A percentile compares a stretch with the other conserved stretches of the same genome.
phyloP scores from a whole-genome alignment of 192 early-diverging fungal species.

The Phlyctochytrium planicorne region DNA sequence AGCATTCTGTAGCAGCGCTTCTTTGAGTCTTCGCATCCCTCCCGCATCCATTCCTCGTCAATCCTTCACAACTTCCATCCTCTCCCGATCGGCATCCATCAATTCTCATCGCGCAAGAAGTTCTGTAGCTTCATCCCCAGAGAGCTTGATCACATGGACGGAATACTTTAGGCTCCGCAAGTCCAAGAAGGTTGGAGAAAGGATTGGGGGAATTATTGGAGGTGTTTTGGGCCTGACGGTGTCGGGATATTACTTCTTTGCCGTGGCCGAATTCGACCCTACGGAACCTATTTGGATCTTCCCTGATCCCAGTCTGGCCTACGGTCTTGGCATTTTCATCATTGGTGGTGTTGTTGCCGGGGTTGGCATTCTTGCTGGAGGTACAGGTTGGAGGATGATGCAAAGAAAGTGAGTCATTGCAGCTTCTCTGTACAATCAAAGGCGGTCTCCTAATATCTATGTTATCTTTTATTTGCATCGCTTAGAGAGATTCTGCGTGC shows the following conservation, averaged over 20 bases:
- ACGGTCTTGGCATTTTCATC: slow-evolving; percentile 34
- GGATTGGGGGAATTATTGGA: slow-evolving; percentile 21
- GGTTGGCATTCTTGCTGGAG: slow-evolving; percentile 30
- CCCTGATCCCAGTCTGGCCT: slow-evolving; percentile 36
- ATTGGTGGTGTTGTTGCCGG: slow-evolving; percentile 21
- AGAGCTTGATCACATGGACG: slow-evolving; percentile 48
- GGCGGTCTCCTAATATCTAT: not conserved
- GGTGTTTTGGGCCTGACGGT: slow-evolving; percentile 26
- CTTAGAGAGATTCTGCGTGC: slow-evolving; percentile 6
- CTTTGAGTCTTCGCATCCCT: not conserved
- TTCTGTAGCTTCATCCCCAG: no score
- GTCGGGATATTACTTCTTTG: slow-evolving; percentile 42
- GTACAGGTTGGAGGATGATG: slow-evolving; percentile 33
- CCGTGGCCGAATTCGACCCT: slow-evolving; percentile 50
- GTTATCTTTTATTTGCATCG: not conserved
- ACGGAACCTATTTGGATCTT: slow-evolving; percentile 39
- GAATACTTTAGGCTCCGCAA: slow-evolving; percentile 41
- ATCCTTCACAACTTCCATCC: no score
- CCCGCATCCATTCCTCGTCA: not conserved
- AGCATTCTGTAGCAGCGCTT: not conserved
- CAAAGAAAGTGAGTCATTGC: slow-evolving; percentile 26
- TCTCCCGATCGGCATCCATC: no score
- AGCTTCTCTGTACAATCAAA: not conserved
- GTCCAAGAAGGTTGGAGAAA: slow-evolving; percentile 31
- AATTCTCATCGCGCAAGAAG: no score